A percentile compares a stretch with the other conserved stretches of the same genome.
These are phyloP conservation scores for Botrytis deweyae DNA, from an alignment of 2,329 filamentous ascomycete genomes.

Conservation along the genomic window DNA sequence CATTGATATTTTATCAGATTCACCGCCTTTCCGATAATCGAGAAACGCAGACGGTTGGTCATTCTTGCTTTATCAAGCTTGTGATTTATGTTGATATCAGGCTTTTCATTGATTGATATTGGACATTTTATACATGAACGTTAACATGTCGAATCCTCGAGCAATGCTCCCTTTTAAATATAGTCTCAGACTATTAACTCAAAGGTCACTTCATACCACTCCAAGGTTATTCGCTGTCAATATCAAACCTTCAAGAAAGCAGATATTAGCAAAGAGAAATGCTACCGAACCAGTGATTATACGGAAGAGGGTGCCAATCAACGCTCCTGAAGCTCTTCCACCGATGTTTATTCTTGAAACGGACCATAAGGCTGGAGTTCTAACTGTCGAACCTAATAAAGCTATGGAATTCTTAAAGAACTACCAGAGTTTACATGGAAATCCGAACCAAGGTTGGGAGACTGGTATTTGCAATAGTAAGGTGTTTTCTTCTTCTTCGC, in stretches of 20 bases:
- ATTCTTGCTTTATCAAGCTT: not conserved
- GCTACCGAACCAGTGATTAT: not conserved
- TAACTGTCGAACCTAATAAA: conserved; percentile 30
- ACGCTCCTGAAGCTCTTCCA: conserved; percentile 25
- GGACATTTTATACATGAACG: not conserved
- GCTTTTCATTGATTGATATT: not conserved
- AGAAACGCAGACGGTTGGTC: not conserved
- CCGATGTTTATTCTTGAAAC: conserved; percentile 30
- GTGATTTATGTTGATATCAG: not conserved
- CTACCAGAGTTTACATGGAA: conserved; percentile 21
- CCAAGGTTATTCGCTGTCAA: not conserved
- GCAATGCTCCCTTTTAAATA: not conserved
- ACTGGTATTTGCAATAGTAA: conserved; percentile 31
- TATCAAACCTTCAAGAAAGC: conserved; percentile 7
- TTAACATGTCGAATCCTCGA: not conserved
- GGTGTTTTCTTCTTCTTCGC: not conserved
- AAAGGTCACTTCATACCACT: conserved; percentile 3
- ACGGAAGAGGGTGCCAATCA: conserved; percentile 9
- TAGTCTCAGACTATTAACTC: not conserved
- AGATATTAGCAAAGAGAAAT: conserved; percentile 11
- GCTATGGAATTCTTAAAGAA: conserved; percentile 33
- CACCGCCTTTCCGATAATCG: conserved; percentile 3
- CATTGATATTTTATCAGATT: not conserved
- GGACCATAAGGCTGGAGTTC: conserved; percentile 31
- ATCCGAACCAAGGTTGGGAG: conserved; percentile 25